Evolutionary conservation across 1,139 yeast genomes (phyloP), one percentile per base, ranked within the genome.

Genomic region (Debaryomycetaceae sp.): DNA sequence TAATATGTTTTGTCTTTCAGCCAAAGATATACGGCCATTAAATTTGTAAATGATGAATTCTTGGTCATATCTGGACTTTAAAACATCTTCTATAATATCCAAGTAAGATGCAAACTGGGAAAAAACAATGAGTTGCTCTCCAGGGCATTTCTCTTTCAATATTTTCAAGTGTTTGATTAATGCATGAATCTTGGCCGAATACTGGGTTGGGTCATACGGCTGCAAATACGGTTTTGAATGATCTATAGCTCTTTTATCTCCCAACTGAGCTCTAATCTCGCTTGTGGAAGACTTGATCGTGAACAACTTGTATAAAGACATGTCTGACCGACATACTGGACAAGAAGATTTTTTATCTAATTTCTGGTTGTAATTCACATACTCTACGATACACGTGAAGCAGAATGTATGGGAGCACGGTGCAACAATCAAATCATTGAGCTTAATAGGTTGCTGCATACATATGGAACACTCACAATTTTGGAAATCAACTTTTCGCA

Each of bases 71-170:
- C 67, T 78, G 50, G 58, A 46, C 26, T 58, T 61, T 5, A 92
- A 60, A 49, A 84, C 95, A 17, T 58, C 58, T 49, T 86, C 84
- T 40, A 92, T 78, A 7, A 88, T 67, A 57, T 88, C 96, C 44
- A 92, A 61, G 52, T 81, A 91, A 1, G 89, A 76, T 0, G 96
- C 85, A 53, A 92, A 92, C 53, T 91, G 98, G 0, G 97, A 88
- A 57, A 92, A 91, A 0, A 92, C 92, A 38, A 92, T 89, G 4
- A 86, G 80, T 52, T 84, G 91, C 44, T 83, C 87, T 18, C 78
- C 78, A 4, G 86, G 78, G 28, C 73, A 68, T 38, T 78, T 77
- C 19, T 71, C 74, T 46, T 73, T 71, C 15, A 85, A 63, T 32
- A 59, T 67, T 41, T 73, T 69, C 30, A 87, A 61, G 53, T 84